phyloP scores from a whole-genome alignment of 2,329 filamentous ascomycete species.

The Colletotrichum orbiculare region DNA sequence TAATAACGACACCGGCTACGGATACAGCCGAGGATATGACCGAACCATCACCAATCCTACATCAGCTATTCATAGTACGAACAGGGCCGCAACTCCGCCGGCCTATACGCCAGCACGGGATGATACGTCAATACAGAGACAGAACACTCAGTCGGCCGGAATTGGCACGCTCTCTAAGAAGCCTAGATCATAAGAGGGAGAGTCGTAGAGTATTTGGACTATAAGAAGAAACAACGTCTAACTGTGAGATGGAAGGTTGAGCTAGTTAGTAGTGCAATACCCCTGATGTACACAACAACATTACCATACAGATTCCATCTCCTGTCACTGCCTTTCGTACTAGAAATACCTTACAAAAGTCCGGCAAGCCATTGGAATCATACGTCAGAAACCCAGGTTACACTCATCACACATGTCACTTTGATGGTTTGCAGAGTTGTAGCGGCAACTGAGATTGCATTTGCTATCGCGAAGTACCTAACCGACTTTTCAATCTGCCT shows the following conservation, averaged over 20 bases:
- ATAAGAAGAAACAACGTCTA: accelerated
- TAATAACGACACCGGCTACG: constrained; percentile 5
- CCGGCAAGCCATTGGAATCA: accelerated
- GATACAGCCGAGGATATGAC: neutral
- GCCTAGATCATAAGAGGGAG: too few relatives aligned
- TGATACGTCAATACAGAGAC: too few relatives aligned
- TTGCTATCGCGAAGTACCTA: constrained; percentile 4
- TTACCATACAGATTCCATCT: too few relatives aligned
- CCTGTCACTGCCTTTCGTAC: too few relatives aligned
- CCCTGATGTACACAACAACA: too few relatives aligned
- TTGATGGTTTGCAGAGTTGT: neutral
- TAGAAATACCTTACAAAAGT: accelerated
- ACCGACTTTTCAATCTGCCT: constrained; percentile 23
- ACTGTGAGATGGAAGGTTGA: too few relatives aligned
- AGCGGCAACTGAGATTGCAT: constrained; percentile 22
- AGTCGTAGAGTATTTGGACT: accelerated
- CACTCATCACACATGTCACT: neutral
- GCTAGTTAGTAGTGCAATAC: too few relatives aligned
- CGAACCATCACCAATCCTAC: too few relatives aligned
- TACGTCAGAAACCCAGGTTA: too few relatives aligned
- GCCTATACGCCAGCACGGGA: neutral
- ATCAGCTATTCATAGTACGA: neutral
- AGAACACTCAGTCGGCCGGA: too few relatives aligned
- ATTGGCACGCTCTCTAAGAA: too few relatives aligned
- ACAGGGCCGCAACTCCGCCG: neutral